Base-by-base conservation (phyloP, 139 green algal genomes). In the Chlamydomonas eustigma region DNA sequence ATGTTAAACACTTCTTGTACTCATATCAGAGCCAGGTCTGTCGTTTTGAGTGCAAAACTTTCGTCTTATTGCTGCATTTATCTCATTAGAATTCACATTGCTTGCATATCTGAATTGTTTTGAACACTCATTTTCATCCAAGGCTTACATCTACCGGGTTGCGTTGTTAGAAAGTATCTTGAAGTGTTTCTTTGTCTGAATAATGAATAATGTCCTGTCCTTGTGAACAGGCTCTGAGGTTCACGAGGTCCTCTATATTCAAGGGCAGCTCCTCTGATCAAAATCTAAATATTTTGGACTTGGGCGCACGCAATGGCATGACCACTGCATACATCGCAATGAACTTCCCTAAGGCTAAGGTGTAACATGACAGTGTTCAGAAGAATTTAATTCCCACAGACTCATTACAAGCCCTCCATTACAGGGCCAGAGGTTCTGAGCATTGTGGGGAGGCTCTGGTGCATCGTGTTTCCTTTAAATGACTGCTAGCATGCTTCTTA, bases 1-100 rank as follows among this genome's bases (percentile, higher is more conserved):
- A 70, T 28, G 34, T 70, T 5, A 70, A 70, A 28, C 58, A 70
- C 25, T 70, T 70, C 58, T 58, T 18, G 12, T 58, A 58, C 18
- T 12, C 18, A 18, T 58, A 28, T 18, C 44, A 58, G 44, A 58
- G 18, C 12, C 44, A 58, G 44, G 44, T 58, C 12, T 28, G 44
- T 58, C 44, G 12, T 58, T 18, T 18, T 58, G 12, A 28, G 44
- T 18, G 12, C 18, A 18, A 12, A 12, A 28, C 44, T 18, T 58
- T 18, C 44, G 12, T 58, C 12, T 58, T 12, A 58, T 58, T 58
- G 44, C 18, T 18, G 12, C 44, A 12, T 58, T 58, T 58, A 18
- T 58, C 44, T 58, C 18, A 28, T 12, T 58, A 12, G 12, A 12
- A 12, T 58, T 58, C 18, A 18, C 18, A 12, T 58, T 18, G 12